Evolutionary conservation across 768 basidiomycete genomes (phyloP).

Genomic region (Phallus indusiatus): DNA sequence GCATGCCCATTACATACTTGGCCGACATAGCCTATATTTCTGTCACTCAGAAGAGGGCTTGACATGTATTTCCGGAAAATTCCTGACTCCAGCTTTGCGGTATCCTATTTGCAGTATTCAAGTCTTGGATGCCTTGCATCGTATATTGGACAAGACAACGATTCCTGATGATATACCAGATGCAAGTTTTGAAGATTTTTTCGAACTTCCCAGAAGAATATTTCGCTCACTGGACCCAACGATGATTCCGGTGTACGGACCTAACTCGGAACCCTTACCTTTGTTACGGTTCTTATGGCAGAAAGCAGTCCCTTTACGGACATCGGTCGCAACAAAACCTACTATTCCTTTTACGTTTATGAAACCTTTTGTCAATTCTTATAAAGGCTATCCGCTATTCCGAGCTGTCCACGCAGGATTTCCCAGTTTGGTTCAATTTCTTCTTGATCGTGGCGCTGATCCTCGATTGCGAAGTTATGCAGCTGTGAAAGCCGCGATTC

Average conservation of each 20-base stretch:
- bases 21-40: conserved; percentile 16
- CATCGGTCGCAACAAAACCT: conserved; percentile 22
- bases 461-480: conserved; percentile 52
- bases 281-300: conserved; percentile 51
- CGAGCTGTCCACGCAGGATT: conserved; percentile 65
- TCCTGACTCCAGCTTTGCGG: conserved; percentile 17
- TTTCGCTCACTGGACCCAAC: conserved; percentile 40
- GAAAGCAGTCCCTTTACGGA: conserved; percentile 23
- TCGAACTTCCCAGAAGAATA: conserved; percentile 56
- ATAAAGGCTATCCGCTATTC: conserved; percentile 75
- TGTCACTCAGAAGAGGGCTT: background rate
- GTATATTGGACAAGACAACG: conserved; percentile 3
- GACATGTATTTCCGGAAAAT: conserved; percentile 11
- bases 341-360: background rate
- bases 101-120: conserved; percentile 27
- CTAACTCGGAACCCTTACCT: conserved; percentile 47
- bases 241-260: conserved; percentile 31
- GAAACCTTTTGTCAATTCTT: conserved; percentile 37
- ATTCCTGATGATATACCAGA: conserved; percentile 2
- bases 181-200: conserved; percentile 9
- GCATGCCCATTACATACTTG: conserved; percentile 57
- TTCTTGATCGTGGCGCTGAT: conserved; percentile 65
- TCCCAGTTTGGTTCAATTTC: conserved; percentile 53
- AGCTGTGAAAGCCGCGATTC: conserved; percentile 70
- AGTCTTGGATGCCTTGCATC: conserved; percentile 40